Conservation (phyloP, 169 alveolate genomes). For the Eimeria maxima region DNA sequence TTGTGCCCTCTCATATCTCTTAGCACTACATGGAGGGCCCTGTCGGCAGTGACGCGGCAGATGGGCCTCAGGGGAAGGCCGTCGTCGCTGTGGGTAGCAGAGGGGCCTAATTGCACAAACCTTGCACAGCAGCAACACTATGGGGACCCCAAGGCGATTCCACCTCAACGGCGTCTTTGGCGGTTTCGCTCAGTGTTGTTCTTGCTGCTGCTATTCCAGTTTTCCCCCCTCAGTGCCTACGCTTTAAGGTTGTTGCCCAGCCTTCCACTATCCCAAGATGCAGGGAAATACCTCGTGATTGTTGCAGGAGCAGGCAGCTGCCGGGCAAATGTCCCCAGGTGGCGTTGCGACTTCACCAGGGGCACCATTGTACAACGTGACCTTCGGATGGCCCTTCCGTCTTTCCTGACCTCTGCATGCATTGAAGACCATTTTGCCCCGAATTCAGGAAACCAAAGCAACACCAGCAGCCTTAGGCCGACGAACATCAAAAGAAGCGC, state of each 20-base stretch:
- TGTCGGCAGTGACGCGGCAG: conserved; percentile 46
- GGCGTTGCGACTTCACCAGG: background rate
- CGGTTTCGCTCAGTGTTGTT: background rate
- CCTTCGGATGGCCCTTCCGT: background rate
- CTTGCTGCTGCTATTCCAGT: conserved; percentile 2
- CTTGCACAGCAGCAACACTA: conserved; percentile 3
- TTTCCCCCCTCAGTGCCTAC: background rate
- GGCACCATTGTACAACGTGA: background rate
- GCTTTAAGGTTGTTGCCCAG: conserved; percentile 24
- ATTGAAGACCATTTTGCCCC: background rate
- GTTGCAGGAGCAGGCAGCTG: background rate
- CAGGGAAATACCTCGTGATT: background rate
- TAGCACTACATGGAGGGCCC: conserved; percentile 6
- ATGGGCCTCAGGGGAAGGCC: conserved; percentile 32
- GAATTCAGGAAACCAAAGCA: background rate
- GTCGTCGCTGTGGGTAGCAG: background rate
- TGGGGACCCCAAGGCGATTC: background rate
- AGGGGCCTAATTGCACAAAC: background rate
- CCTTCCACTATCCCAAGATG: background rate
- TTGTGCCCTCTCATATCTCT: background rate
- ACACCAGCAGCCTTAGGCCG: background rate
- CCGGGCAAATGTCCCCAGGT: background rate
- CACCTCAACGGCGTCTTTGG: background rate
- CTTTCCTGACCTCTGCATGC: background rate
- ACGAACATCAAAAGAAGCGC: background rate